phyloP scores from a whole-genome alignment of 352 stramenopile genomes.

The Phytopythium chamaehyphon region DNA sequence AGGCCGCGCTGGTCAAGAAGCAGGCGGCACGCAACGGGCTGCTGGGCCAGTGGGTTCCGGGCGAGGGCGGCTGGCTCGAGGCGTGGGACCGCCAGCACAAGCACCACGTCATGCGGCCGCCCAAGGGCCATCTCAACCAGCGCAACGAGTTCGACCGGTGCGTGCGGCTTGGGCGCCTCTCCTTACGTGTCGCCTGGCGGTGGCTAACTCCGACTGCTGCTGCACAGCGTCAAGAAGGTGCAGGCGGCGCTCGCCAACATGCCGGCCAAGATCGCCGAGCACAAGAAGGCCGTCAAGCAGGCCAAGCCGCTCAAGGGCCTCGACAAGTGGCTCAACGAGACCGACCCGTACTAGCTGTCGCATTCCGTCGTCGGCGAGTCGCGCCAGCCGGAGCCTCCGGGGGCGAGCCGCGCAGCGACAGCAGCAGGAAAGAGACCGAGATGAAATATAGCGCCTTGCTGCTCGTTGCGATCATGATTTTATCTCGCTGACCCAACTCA shows the following conservation, averaged over 20 bases:
- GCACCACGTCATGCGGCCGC: slow-evolving; percentile 81
- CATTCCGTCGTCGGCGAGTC: not conserved
- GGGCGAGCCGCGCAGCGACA: too few relatives aligned
- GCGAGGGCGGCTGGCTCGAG: slow-evolving; percentile 78
- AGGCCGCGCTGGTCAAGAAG: slow-evolving; percentile 84
- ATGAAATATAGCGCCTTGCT: too few relatives aligned
- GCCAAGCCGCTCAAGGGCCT: slow-evolving; percentile 83
- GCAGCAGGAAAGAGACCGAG: too few relatives aligned
- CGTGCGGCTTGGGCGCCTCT: too few relatives aligned
- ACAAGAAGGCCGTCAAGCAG: slow-evolving; percentile 82
- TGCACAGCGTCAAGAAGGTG: slow-evolving; percentile 75
- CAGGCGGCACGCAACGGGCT: slow-evolving; percentile 63
- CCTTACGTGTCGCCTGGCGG: too few relatives aligned
- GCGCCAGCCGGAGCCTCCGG: not conserved
- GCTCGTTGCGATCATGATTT: too few relatives aligned
- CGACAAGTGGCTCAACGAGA: slow-evolving; percentile 88
- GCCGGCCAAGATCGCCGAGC: slow-evolving; percentile 81
- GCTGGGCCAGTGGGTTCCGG: slow-evolving; percentile 69
- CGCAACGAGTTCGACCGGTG: slow-evolving; percentile 81
- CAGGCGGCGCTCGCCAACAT: slow-evolving; percentile 78
- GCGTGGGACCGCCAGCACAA: slow-evolving; percentile 75
- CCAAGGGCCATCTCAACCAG: slow-evolving; percentile 78
- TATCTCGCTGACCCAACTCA: too few relatives aligned
- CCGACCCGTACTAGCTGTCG: slow-evolving; percentile 61
- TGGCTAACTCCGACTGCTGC: slow-evolving; percentile 1